Base-by-base conservation (phyloP, 345 rosid genomes). In the Rhodomyrtus tomentosa region DNA sequence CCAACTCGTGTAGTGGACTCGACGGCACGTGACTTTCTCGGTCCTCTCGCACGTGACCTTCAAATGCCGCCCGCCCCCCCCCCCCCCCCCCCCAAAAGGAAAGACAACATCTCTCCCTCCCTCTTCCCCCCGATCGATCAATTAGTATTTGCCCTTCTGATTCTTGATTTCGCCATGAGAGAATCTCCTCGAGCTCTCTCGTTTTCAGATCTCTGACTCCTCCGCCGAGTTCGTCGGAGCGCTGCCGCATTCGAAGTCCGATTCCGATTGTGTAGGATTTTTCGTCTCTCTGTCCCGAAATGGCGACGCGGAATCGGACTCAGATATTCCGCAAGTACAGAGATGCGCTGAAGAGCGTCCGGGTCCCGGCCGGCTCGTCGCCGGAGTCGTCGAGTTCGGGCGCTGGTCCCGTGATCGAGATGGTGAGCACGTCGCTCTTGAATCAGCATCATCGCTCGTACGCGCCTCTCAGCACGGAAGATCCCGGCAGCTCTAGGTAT, bases 301-400 rank as follows among this genome's bases (percentile, higher is more conserved):
- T 96, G 99, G 99, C 99, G 88, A 90, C 94, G 90, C 91, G 99
- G 88, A 98, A 95, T 62, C 91, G 96, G 82, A 94, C 99, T 62
- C 73, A 89, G 86, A 27, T 93, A 87, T 98, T 87, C 81, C 92
- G 88, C 87, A 95, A 92, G 90, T 93, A 98, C 76, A 91, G 98
- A 86, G 98, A 93, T 87, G 93, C 98, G 81, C 90, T 96, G 92
- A 95, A 95, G 91, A 92, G 96, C 91, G 98, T 95, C n/a, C 92
- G 96, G 76, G 89, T 87, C 81, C 96, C 98, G 56, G 16, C 90
- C 79, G 84, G 89, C 84, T 89, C 89, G 40, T 90, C 93, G 10
- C 86, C 89, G 36, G 72, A 85, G 49, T 48, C 90, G 81, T 48
- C 72, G 55, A 86, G 91, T 86, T 73, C 91, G 55, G 88, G 87